Base-by-base conservation (phyloP, 2,329 filamentous ascomycete genomes). In the Remersonia thermophila region DNA sequence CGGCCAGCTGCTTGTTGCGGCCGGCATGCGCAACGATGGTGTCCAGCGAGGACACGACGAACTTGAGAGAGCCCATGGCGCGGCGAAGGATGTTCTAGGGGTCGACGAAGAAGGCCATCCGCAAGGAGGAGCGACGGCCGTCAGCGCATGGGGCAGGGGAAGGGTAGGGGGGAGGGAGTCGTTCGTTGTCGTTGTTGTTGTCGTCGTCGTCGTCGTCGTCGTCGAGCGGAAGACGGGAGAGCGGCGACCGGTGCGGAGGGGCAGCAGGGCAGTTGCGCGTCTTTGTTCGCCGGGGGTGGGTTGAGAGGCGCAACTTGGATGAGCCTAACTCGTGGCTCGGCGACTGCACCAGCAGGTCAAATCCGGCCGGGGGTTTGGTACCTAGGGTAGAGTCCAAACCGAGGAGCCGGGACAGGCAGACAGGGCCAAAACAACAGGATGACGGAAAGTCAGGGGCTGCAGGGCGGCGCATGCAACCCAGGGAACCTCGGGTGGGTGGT, bases 1-100 rank as follows among this genome's bases (percentile, higher is more conserved):
- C 86, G 44, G 74, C 77, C 28, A 98, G 71, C 53, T 85, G 78
- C 58, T 86, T 91, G 57, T 79, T 86, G 61, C 79, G 83, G 57
- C 82, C 74, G 35, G 87, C 86, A 64, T 98, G 89, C 38, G 80
- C 73, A 41, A 83, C 83, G 54, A 98, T 95, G 55, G 79, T 80
- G 67, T 95, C 91, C 55, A 98, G 66, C 27, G 91, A 89, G 53
- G 83, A 87, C 53, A 93, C 79, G 52, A 98, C 85, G 57, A 98
- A 98, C 52, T 95, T 87, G 52, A 93, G 79, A 48, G 91, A 96
- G 70, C 81, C 93, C 66, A 93, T 81, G 50, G 76, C 80, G 55
- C 76, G 55, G 51, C 50, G 6, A 28, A 7, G 7, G 46, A 49
- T 49, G 47, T 23, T 36, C 33, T 36, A 18, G 33, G 35, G 30